A percentile compares a stretch with the other conserved stretches of the same genome.
Conservation (phyloP, 106 monocot species). For the Gastrodia elata region DNA sequence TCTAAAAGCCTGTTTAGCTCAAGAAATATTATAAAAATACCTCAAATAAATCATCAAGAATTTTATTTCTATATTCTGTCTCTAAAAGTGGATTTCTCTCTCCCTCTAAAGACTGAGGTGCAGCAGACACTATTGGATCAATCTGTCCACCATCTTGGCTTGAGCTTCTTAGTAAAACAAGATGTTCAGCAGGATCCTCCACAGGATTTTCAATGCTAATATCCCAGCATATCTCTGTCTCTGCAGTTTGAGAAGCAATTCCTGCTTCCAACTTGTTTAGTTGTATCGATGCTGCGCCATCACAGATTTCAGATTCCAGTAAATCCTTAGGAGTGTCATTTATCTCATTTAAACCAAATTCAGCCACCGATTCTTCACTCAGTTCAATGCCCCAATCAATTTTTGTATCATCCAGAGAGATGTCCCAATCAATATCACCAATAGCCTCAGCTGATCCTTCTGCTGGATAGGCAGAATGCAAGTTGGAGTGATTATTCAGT, state of each 20-base stretch:
- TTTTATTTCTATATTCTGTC: constrained; percentile 85
- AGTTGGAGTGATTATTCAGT: constrained; percentile 20
- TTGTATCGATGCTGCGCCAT: constrained; percentile 12
- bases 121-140: constrained; percentile 14
- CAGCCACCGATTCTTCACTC: constrained; percentile 39
- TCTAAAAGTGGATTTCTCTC: constrained; percentile 84
- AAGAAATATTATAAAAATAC: constrained; percentile 17
- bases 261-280: constrained; percentile 21
- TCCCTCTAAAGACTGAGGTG: constrained; percentile 22
- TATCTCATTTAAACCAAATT: constrained; percentile 79
- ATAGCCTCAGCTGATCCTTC: constrained; percentile 17
- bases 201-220: constrained; percentile 64
- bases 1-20: neutral
- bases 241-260: constrained; percentile 19
- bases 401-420: constrained; percentile 68
- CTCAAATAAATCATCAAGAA: constrained; percentile 98
- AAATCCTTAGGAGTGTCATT: constrained; percentile 58
- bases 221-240: constrained; percentile 88
- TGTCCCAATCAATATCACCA: constrained; percentile 84
- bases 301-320: constrained; percentile 30
- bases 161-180: constrained; percentile 17
- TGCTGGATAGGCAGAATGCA: constrained; percentile 13
- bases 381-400: constrained; percentile 85
- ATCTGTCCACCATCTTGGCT: constrained; percentile 14
- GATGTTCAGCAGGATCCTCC: constrained; percentile 27